Evolutionary conservation across 2,329 filamentous ascomycete species (phyloP).

Genomic region (Volutella citrinella): DNA sequence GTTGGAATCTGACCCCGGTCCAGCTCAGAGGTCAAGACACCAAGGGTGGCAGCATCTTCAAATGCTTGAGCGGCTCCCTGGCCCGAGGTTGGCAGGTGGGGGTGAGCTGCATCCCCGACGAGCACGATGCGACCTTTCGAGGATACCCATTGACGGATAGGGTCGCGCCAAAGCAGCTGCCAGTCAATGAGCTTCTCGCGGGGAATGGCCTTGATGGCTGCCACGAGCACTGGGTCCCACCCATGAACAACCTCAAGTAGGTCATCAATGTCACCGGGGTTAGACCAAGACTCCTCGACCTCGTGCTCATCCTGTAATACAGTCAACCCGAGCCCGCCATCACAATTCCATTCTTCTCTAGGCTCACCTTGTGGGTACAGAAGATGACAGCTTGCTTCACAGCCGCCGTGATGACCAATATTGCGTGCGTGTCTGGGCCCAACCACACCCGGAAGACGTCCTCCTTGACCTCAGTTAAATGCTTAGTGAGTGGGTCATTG

Average conservation of each 20-base stretch:
- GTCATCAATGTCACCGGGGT: conserved; percentile 2
- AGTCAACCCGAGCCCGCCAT: too few relatives aligned
- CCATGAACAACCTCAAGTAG: conserved; percentile 1
- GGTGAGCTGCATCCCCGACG: conserved; percentile 2
- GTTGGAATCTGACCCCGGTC: neutral
- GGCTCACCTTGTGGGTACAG: conserved; percentile 2
- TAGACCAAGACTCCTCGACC: conserved; percentile 3
- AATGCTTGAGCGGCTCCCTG: conserved; percentile 5
- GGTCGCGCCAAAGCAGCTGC: conserved; percentile 5
- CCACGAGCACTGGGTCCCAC: conserved; percentile 1
- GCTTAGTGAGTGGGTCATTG: neutral
- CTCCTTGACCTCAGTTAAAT: neutral
- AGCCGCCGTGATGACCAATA: neutral
- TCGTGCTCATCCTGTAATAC: conserved; percentile 3
- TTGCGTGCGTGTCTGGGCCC: neutral
- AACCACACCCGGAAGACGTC: conserved; percentile 3
- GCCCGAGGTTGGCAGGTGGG: conserved; percentile 1
- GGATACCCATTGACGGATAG: conserved; percentile 5
- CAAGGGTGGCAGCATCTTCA: conserved; percentile 4
- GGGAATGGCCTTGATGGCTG: conserved; percentile 1
- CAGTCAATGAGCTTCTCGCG: conserved; percentile 4
- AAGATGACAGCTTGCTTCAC: neutral
- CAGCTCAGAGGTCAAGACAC: neutral
- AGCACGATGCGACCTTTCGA: neutral
- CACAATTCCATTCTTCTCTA: too few relatives aligned